phyloP scores from a whole-genome alignment of 495 filamentous ascomycete species.

The Penicillium turbatum region DNA sequence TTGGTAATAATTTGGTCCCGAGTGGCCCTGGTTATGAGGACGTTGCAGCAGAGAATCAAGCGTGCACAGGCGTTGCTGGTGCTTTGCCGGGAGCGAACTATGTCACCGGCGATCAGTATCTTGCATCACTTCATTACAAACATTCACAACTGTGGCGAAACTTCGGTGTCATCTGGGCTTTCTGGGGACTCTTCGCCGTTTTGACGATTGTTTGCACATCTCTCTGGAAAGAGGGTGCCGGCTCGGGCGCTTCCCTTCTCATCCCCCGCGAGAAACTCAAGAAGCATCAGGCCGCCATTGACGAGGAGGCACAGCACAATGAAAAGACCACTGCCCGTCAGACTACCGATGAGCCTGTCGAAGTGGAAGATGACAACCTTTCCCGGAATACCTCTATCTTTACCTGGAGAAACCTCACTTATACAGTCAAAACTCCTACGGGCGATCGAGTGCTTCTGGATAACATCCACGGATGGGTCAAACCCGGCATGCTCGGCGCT shows the following conservation, averaged over 20 bases:
- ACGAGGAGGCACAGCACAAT: constrained; percentile 27
- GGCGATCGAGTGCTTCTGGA: constrained; percentile 56
- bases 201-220: constrained; percentile 32
- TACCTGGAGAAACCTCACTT: constrained; percentile 58
- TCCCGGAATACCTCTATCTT: constrained; percentile 52
- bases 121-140: constrained; percentile 45
- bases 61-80: constrained; percentile 52
- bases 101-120: constrained; percentile 46
- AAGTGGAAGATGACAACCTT: constrained; percentile 22
- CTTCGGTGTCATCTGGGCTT: constrained; percentile 41
- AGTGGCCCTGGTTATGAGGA: constrained; percentile 28
- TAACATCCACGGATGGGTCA: constrained; percentile 85
- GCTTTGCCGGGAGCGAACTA: constrained; percentile 39
- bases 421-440: constrained; percentile 44
- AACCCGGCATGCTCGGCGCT: constrained; percentile 73
- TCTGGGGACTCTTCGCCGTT: constrained; percentile 36
- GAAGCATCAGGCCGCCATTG: constrained; percentile 16
- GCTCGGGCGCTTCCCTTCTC: constrained; percentile 26
- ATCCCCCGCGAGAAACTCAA: constrained; percentile 39
- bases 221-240: constrained; percentile 30
- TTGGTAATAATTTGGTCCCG: constrained; percentile 43
- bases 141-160: constrained; percentile 42
- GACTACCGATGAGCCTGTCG: constrained; percentile 6
- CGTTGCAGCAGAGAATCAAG: constrained; percentile 24
- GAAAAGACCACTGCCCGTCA: constrained; percentile 16